Evolutionary conservation across 2,329 filamentous ascomycete species (phyloP), one percentile per base, ranked within the genome.

Genomic region (Shiraia bambusicola): DNA sequence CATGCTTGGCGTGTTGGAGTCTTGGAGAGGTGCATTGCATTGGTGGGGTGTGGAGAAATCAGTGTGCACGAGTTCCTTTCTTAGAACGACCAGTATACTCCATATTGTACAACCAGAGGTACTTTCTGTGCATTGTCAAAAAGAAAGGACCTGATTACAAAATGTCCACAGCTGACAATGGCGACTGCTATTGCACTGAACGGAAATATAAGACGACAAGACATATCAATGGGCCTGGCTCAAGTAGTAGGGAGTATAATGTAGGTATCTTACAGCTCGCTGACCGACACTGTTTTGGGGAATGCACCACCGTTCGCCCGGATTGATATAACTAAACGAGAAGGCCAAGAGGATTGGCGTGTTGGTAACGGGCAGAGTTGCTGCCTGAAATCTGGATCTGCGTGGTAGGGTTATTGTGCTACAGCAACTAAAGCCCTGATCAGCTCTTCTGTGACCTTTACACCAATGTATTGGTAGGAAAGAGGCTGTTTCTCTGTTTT

Each of bases 351-450:
- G 8, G 19, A 22, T 22, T 22, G 19, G 8, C 19, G 19, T 8
- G 19, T 22, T 8, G 19, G 4, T 22, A 22, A 4, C 19, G 8
- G 19, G 19, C 19, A 8, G 8, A 5, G 8, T 22, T 5, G 19
- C 19, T 22, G 19, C 19, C 8, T 22, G 8, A 8, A 22, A 22
- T 22, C 19, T 8, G 19, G 4, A 22, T 22, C 8, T 22, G 19
- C 19, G 19, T 22, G 19, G 19, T 4, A 22, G 19, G 19, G 19
- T 22, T 8, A 22, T 22, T 8, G 4, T 22, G 19, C 12, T 8
- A 50, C 60, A 28, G 63, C 63, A 2, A 66, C 69, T 49, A 72
- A 53, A 5, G 66, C 62, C 40, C 51, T 52, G 26, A 72, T 60
- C 45, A 71, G 42, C 40, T 59, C 60, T 32, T 58, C 47, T 30